Conservation (phyloP, 768 basidiomycete genomes). For the Rhizopogon roseolus region DNA sequence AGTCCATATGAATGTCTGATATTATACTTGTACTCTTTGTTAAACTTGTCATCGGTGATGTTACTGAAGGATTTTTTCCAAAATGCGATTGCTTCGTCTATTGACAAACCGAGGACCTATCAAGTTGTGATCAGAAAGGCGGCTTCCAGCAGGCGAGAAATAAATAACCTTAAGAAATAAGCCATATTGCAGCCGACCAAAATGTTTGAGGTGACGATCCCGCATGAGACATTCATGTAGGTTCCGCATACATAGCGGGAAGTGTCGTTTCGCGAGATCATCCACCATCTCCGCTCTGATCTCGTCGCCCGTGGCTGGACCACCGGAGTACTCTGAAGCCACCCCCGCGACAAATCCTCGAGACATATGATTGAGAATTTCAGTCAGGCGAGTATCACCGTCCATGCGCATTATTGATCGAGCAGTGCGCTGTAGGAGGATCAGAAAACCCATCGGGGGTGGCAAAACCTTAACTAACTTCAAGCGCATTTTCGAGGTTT, state of each 20-base stretch:
- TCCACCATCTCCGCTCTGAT: constrained; percentile 96
- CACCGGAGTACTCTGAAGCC: constrained; percentile 71
- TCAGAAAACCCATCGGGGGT: constrained; percentile 7
- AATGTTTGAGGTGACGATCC: constrained; percentile 89
- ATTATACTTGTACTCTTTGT: constrained; percentile 97
- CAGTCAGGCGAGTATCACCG: constrained; percentile 87
- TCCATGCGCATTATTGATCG: constrained; percentile 86
- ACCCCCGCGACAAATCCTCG: constrained; percentile 92
- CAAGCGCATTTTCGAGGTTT: constrained; percentile 66
- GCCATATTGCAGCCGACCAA: constrained; percentile 85
- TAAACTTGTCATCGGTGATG: constrained; percentile 91
- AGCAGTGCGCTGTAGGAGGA: constrained; percentile 60
- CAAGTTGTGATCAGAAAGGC: not conserved
- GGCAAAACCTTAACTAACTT: constrained; percentile 40
- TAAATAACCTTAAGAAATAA: constrained; percentile 84
- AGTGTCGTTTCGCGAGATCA: constrained; percentile 79
- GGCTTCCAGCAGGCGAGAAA: not conserved
- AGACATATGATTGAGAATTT: constrained; percentile 87
- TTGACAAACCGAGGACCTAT: constrained; percentile 86
- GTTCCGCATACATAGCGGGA: constrained; percentile 93
- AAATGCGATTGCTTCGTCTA: constrained; percentile 91
- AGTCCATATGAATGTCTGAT: constrained; percentile 93
- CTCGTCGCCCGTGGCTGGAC: constrained; percentile 50
- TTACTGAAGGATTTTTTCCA: constrained; percentile 84
- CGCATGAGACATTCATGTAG: constrained; percentile 73